A percentile compares a stretch with the other conserved stretches of the same genome.
Evolutionary conservation across 176 grass and related monocot species (phyloP).

Genomic region (Eleusine indica): DNA sequence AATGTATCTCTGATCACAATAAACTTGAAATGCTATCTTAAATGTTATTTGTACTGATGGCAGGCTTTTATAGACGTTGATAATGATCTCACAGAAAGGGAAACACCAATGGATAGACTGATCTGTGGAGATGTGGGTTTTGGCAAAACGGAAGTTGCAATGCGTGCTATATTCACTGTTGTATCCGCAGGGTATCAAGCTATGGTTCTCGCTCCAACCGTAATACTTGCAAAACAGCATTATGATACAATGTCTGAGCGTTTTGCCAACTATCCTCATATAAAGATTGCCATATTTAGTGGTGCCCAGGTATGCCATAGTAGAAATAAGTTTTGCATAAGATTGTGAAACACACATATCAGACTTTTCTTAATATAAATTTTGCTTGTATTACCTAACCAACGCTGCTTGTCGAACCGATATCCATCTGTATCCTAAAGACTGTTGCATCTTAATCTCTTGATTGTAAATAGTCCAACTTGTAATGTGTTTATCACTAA

Average conservation of each 20-base stretch:
- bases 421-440: slow-evolving; percentile 19
- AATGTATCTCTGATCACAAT: background rate
- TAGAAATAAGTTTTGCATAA: slow-evolving; percentile 24
- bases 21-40: slow-evolving; percentile 12
- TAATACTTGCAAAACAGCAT: slow-evolving; percentile 91
- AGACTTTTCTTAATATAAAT: slow-evolving; percentile 8
- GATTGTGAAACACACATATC: background rate
- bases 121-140: slow-evolving; percentile 99
- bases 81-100: slow-evolving; percentile 89
- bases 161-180: slow-evolving; percentile 89
- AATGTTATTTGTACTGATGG: slow-evolving; percentile 33
- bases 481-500: slow-evolving; percentile 1
- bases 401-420: background rate
- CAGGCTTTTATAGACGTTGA: slow-evolving; percentile 98
- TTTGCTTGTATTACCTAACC: slow-evolving; percentile 15
- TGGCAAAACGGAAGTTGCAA: slow-evolving; percentile 95
- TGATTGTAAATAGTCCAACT: slow-evolving; percentile 4
- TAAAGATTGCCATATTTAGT: slow-evolving; percentile 84
- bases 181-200: slow-evolving; percentile 85
- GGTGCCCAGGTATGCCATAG: slow-evolving; percentile 72
- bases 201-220: slow-evolving; percentile 90
- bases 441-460: slow-evolving; percentile 2
- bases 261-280: slow-evolving; percentile 74
- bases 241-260: slow-evolving; percentile 90
- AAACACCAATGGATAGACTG: slow-evolving; percentile 97